Percentiles rank a stretch among this genome's conserved stretches.
Evolutionary conservation across 768 basidiomycete genomes (phyloP).

Genomic region (Amanita pseudoporphyria): DNA sequence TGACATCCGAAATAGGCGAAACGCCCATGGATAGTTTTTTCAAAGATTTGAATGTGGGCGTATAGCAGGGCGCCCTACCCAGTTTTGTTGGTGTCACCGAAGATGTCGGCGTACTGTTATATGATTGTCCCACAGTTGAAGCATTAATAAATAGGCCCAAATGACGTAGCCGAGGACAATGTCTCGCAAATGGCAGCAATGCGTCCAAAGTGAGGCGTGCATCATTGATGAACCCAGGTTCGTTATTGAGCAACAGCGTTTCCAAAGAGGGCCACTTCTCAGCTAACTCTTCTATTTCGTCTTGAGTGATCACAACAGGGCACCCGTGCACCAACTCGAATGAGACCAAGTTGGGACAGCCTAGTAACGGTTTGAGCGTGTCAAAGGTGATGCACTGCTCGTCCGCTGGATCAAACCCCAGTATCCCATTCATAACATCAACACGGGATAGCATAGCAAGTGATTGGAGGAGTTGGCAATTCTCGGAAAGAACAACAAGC

Average conservation of each 20-base stretch:
- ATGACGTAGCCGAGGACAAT: conserved; percentile 29
- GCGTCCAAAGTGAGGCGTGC: conserved; percentile 27
- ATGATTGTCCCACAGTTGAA: conserved; percentile 15
- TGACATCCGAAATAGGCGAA: conserved; percentile 33
- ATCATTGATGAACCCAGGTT: conserved; percentile 25
- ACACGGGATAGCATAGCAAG: conserved; percentile 32
- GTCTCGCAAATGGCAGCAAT: conserved; percentile 29
- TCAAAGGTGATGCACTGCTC: conserved; percentile 20
- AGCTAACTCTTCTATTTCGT: conserved; percentile 37
- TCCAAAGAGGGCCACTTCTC: conserved; percentile 35
- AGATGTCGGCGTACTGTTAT: conserved; percentile 10
- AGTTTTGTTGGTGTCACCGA: conserved; percentile 12
- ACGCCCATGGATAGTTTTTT: conserved; percentile 38
- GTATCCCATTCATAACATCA: conserved; percentile 6
- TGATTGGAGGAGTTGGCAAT: conserved; percentile 35
- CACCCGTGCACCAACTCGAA: conserved; percentile 31
- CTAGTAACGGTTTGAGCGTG: conserved; percentile 26
- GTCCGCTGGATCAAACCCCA: conserved; percentile 14
- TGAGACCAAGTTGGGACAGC: conserved; percentile 21
- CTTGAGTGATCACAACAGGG: conserved; percentile 27
- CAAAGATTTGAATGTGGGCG: conserved; percentile 22
- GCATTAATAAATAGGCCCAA: conserved; percentile 34
- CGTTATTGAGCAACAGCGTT: conserved; percentile 34
- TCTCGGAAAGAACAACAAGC: conserved; percentile 33
- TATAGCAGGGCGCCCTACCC: conserved; percentile 10